Evolutionary conservation across 805 yeast species (phyloP), one percentile per base, ranked within the genome.

Genomic region (Starmerella apis): DNA sequence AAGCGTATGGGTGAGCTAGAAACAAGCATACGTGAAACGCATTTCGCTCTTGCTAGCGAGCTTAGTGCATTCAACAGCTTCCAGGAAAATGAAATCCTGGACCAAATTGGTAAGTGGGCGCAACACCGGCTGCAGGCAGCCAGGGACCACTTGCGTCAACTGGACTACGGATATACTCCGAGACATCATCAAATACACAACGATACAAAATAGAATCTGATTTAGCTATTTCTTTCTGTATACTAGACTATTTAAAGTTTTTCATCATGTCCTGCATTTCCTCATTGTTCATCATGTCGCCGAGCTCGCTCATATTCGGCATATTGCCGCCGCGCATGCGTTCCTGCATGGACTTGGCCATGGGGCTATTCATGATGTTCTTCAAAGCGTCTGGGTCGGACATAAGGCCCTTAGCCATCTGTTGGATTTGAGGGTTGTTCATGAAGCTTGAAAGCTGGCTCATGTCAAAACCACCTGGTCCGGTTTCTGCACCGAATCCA

Each of bases 341-440:
- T 57, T 79, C 78, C 41, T 95, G 95, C 95, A 88, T 84, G 64
- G 81, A 82, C 63, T 79, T 79, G 24, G 87, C 63, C 58, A 80
- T 77, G 18, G 96, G 96, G 66, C 86, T 83, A 66, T 70, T 77
- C 85, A 88, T 77, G 63, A 88, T 68, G 44, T 79, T 78, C 53
- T 70, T 72, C 72, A 87, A 68, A 43, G 92, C 86, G 31, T 70
- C 74, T 32, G 96, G 96, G 64, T 87, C 80, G 47, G 79, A 77
- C 95, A 86, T 85, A 79, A 86, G 73, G 62, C 77, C 76, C 67
- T 83, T 88, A 39, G 95, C 95, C 65, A 87, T 87, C 66, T 81
- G 83, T 82, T 82, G 82, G 54, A 90, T 67, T 67, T 81, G 90
- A n/a, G 98, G 98, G 68, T 88, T 87, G 67, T 76, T 80, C 81